Percentiles rank a stretch among this genome's conserved stretches.
These are phyloP conservation scores for Pseudognaphalium luteoalbum DNA, from an alignment of 129 eudicot genomes.

Conservation along the genomic window DNA sequence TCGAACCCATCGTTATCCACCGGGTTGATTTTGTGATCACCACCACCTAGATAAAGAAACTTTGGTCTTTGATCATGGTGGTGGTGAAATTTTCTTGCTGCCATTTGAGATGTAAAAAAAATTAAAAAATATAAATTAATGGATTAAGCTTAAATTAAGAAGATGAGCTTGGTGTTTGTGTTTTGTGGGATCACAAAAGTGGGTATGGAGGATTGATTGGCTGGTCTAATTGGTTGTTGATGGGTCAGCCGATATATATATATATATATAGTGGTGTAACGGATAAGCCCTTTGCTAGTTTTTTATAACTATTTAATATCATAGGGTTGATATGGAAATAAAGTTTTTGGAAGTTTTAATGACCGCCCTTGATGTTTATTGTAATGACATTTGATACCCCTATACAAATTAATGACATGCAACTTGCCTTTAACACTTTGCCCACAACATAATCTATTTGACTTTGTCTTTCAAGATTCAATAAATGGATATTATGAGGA, in stretches of 20 bases:
- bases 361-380: constrained; percentile 4
- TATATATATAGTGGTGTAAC: constrained; percentile 44
- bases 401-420: constrained; percentile 14
- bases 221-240: constrained; percentile 40
- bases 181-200: background rate
- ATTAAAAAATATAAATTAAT: background rate
- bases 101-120: constrained; percentile 3
- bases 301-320: background rate
- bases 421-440: constrained; percentile 12
- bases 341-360: background rate
- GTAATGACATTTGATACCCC: background rate
- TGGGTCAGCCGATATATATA: constrained; percentile 32
- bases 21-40: constrained; percentile 35
- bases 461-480: too few species aligned
- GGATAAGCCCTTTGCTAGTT: constrained; percentile 42
- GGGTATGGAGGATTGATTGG: constrained; percentile 32
- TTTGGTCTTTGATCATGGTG: constrained; percentile 43
- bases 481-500: background rate
- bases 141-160: constrained; percentile 13
- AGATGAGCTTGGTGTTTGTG: background rate
- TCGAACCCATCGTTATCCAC: constrained; percentile 38
- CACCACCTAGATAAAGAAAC: constrained; percentile 45
- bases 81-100: constrained; percentile 37
- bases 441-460: constrained; percentile 11
- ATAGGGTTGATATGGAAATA: constrained; percentile 13